A percentile compares a stretch with the other conserved stretches of the same genome.
Evolutionary conservation across 106 monocot genomes (phyloP).

Genomic region (Hemerocallis citrina): DNA sequence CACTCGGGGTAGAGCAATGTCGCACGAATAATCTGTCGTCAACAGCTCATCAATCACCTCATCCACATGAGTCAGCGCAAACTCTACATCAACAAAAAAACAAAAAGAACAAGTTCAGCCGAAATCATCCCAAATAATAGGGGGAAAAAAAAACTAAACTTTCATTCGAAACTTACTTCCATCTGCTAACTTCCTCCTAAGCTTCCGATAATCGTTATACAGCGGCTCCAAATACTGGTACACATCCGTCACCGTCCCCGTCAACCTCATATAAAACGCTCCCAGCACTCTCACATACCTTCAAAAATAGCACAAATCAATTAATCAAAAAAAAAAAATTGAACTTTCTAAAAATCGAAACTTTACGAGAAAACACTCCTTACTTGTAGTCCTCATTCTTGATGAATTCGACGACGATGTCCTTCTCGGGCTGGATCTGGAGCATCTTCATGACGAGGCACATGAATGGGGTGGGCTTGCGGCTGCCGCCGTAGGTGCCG

Average conservation of each 20-base stretch:
- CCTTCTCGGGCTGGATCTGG: conserved; percentile 99
- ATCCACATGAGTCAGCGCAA: conserved; percentile 75
- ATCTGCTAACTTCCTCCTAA: conserved; percentile 47
- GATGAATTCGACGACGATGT: conserved; percentile 97
- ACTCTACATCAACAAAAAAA: conserved; percentile 25
- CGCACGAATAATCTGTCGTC: conserved; percentile 83
- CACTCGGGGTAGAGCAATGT: conserved; percentile 76
- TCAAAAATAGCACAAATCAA: neutral
- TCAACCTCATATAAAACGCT: conserved; percentile 79
- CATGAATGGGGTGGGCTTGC: conserved; percentile 86
- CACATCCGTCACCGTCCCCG: conserved; percentile 75
- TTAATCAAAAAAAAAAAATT: neutral
- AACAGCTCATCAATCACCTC: conserved; percentile 88
- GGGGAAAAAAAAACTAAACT: neutral
- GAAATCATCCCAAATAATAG: neutral
- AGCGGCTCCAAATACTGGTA: conserved; percentile 92
- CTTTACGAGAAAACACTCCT: neutral
- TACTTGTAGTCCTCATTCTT: conserved; percentile 99
- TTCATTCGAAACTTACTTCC: conserved; percentile 39
- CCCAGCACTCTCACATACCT: conserved; percentile 90
- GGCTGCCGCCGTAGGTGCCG: conserved; percentile 77
- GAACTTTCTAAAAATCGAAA: neutral
- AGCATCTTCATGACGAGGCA: conserved; percentile 97
- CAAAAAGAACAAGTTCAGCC: neutral
- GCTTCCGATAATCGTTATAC: conserved; percentile 90